Evolutionary conservation across 768 basidiomycete species (phyloP).

Genomic region (Ramaria sp.): DNA sequence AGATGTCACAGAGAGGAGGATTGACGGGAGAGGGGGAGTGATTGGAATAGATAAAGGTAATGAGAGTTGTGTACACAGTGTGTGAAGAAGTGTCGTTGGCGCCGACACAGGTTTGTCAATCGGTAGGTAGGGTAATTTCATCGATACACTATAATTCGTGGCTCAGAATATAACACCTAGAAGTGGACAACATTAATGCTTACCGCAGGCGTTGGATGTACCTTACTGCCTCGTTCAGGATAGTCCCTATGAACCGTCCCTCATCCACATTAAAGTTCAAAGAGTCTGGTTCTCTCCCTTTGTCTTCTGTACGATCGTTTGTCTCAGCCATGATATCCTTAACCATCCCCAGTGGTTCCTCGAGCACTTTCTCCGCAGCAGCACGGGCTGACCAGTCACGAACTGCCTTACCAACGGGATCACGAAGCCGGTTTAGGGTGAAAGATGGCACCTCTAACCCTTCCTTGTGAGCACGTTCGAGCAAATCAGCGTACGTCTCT

Average conservation of each 20-base stretch:
- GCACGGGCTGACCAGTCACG: not conserved
- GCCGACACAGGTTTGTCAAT: constrained; percentile 43
- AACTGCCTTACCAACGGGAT: not conserved
- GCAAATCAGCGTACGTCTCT: not conserved
- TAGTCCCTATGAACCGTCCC: constrained; percentile 52
- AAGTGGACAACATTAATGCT: constrained; percentile 18
- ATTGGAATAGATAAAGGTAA: constrained; percentile 36
- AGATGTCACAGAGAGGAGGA: constrained; percentile 54
- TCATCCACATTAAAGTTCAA: constrained; percentile 23
- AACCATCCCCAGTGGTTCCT: constrained; percentile 57
- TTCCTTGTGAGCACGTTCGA: constrained; percentile 7
- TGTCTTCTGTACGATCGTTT: constrained; percentile 31
- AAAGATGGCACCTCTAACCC: constrained; percentile 2
- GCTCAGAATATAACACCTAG: not conserved
- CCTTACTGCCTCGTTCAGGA: constrained; percentile 43
- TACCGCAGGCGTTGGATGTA: constrained; percentile 52
- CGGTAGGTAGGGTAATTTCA: constrained; percentile 37
- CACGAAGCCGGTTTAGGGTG: not conserved
- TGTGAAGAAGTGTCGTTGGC: constrained; percentile 41
- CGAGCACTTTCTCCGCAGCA: constrained; percentile 29
- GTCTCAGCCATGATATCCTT: constrained; percentile 68
- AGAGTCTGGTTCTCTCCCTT: constrained; percentile 37
- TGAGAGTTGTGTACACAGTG: constrained; percentile 50
- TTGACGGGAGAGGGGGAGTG: constrained; percentile 49
- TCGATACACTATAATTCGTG: constrained; percentile 18